A percentile compares a stretch with the other conserved stretches of the same genome.
These are phyloP conservation scores for Mucor velutinosus DNA, from an alignment of 371 early-diverging fungal species.

Conservation along the genomic window DNA sequence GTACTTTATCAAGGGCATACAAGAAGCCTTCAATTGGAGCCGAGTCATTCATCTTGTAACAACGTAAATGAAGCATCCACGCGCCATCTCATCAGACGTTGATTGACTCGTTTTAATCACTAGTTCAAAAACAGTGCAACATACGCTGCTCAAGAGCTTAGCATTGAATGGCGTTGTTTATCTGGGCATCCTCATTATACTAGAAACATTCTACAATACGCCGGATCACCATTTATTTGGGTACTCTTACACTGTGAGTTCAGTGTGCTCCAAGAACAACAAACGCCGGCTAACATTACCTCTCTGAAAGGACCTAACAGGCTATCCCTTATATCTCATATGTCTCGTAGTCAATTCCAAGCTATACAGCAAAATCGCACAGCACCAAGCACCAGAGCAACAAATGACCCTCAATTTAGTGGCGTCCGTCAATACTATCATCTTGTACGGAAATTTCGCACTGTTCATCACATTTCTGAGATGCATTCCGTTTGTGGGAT, in stretches of 20 bases:
- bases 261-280: not conserved
- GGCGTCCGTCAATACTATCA: conserved; percentile 29
- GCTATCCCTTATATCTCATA: conserved; percentile 51
- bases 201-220: conserved; percentile 43
- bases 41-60: conserved; percentile 28
- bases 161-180: conserved; percentile 42
- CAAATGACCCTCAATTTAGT: conserved; percentile 12
- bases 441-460: conserved; percentile 48
- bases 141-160: conserved; percentile 36
- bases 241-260: conserved; percentile 42
- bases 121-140: conserved; percentile 45
- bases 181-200: conserved; percentile 37
- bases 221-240: conserved; percentile 42
- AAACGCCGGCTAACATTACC: not conserved
- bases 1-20: conserved; percentile 34
- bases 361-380: conserved; percentile 44
- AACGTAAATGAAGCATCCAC: conserved; percentile 22
- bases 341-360: conserved; percentile 43
- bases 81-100: not conserved
- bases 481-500: conserved; percentile 41
- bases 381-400: conserved; percentile 10
- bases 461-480: conserved; percentile 34
- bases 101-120: too few species aligned
- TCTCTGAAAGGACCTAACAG: conserved; percentile 38
- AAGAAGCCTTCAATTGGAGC: conserved; percentile 41